These are phyloP conservation scores for Clavaria fumosa DNA, from an alignment of 768 basidiomycete genomes.

Conservation along the genomic window DNA sequence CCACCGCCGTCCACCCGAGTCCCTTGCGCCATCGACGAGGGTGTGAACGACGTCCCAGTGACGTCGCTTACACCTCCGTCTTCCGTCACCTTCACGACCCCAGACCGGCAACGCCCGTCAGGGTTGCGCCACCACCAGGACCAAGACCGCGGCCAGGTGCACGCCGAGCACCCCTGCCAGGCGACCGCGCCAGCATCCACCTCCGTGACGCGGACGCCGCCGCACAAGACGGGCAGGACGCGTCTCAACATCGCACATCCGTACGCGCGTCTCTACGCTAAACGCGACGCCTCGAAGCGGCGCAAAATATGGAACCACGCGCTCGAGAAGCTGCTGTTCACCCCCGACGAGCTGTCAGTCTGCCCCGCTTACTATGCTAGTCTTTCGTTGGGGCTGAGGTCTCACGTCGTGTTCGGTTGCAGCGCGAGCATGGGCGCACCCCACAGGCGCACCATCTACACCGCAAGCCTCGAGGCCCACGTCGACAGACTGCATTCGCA, in stretches of 20 bases:
- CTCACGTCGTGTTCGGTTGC: too few species aligned
- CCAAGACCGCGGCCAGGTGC: too few species aligned
- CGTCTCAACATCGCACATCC: constrained; percentile 35
- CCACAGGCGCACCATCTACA: constrained; percentile 57
- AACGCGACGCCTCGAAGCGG: constrained; percentile 47
- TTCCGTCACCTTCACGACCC: too few species aligned
- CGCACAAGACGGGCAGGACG: constrained; percentile 3
- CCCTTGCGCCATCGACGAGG: too few species aligned
- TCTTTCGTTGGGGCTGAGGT: too few species aligned
- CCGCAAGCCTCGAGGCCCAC: constrained; percentile 57
- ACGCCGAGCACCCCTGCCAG: background rate
- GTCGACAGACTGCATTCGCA: constrained; percentile 53
- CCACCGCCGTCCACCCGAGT: too few species aligned
- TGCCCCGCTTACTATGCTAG: constrained; percentile 1
- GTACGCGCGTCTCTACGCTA: constrained; percentile 53
- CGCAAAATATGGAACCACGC: constrained; percentile 68
- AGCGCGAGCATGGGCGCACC: constrained; percentile 53
- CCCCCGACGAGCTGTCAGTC: constrained; percentile 47
- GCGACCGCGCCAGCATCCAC: background rate
- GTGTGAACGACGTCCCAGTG: too few species aligned
- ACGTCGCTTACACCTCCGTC: too few species aligned
- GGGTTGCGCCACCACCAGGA: too few species aligned
- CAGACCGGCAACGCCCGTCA: too few species aligned
- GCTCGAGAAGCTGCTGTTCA: constrained; percentile 58
- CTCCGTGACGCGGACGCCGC: background rate